Percentiles rank a stretch among this genome's conserved stretches.
Conservation (phyloP, 768 basidiomycete genomes). For the Imleria badia region DNA sequence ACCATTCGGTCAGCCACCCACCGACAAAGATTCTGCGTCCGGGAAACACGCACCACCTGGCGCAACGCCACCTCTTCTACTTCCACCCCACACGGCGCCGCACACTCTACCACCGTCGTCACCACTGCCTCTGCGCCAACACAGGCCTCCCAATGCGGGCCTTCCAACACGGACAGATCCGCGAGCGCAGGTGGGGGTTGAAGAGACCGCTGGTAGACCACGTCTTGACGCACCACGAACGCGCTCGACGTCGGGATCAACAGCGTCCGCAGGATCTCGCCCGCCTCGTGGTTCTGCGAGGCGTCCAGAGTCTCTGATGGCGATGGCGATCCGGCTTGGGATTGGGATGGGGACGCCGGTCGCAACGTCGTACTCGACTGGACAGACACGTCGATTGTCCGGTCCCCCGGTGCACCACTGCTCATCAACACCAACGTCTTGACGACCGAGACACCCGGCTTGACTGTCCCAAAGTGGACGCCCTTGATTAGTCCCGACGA, state of each 20-base stretch:
- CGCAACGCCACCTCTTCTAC: constrained; percentile 50
- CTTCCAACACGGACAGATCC: constrained; percentile 55
- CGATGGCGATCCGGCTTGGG: neutral
- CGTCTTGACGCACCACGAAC: constrained; percentile 51
- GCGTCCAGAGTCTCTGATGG: constrained; percentile 2
- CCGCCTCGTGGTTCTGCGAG: constrained; percentile 26
- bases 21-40: no score
- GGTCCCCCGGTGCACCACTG: constrained; percentile 63
- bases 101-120: constrained; percentile 48
- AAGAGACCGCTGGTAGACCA: constrained; percentile 51
- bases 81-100: constrained; percentile 55
- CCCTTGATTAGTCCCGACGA: constrained; percentile 76
- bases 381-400: constrained; percentile 79
- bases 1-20: neutral
- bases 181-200: constrained; percentile 45
- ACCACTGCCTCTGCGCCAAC: constrained; percentile 59
- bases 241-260: constrained; percentile 65
- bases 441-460: constrained; percentile 52
- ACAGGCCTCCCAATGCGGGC: constrained; percentile 46
- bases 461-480: constrained; percentile 60
- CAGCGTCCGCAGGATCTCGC: constrained; percentile 67
- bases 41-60: constrained; percentile 42
- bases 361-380: constrained; percentile 47
- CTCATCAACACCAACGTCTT: constrained; percentile 67
- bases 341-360: neutral